Evolutionary conservation across 2,329 filamentous ascomycete species (phyloP).

Genomic region (Colletotrichum kahawae): DNA sequence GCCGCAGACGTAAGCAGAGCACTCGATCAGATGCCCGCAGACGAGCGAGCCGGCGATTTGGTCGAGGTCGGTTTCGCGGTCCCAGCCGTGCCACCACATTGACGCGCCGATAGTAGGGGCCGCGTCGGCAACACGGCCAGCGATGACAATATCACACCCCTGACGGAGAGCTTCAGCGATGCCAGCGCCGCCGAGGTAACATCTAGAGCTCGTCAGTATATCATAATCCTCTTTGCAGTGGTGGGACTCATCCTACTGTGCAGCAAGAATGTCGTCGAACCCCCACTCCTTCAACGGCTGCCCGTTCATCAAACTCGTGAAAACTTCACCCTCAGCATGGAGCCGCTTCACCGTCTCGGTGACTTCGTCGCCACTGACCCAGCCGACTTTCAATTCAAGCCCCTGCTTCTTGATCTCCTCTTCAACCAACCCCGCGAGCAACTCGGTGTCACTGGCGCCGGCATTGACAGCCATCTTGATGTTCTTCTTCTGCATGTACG

Average conservation of each 20-base stretch:
- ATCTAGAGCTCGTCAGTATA: neutral
- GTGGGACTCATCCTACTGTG: neutral
- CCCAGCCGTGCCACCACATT: constrained; percentile 61
- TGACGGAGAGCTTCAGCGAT: constrained; percentile 22
- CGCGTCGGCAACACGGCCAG: constrained; percentile 53
- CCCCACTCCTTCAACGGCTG: constrained; percentile 28
- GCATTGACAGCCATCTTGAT: constrained; percentile 45
- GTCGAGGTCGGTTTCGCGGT: constrained; percentile 51
- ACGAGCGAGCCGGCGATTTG: constrained; percentile 54
- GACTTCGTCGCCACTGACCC: constrained; percentile 43
- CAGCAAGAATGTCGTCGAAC: constrained; percentile 19
- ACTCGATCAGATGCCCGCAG: constrained; percentile 60
- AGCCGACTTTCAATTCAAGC: constrained; percentile 37
- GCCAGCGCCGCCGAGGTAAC: constrained; percentile 24
- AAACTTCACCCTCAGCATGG: constrained; percentile 25
- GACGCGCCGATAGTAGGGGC: constrained; percentile 61
- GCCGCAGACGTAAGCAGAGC: constrained; percentile 57
- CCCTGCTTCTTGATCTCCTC: constrained; percentile 33
- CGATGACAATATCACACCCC: constrained; percentile 53
- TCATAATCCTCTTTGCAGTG: rapidly evolving
- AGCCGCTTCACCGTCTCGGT: constrained; percentile 27
- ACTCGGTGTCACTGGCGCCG: constrained; percentile 40
- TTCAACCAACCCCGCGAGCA: constrained; percentile 33
- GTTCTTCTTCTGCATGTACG: constrained; percentile 29
- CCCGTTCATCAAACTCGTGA: constrained; percentile 29